Evolutionary conservation across 257 asterid species (phyloP).

Genomic region (Rehmannia glutinosa): DNA sequence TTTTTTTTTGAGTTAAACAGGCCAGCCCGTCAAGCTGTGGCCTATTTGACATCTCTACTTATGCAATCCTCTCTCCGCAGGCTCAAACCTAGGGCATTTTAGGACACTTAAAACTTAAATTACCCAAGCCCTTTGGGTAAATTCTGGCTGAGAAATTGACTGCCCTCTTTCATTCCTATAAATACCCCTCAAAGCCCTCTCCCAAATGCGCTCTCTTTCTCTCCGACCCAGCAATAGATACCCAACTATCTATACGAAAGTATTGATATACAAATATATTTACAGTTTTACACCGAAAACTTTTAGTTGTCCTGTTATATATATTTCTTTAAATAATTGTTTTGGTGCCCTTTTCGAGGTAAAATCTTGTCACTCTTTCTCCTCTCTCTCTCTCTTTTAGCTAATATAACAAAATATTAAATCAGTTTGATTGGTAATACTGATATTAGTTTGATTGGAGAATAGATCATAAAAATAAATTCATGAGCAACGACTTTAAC

Average conservation of each 20-base stretch:
- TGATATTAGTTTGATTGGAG: conserved; percentile 19
- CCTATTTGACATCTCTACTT: too few relatives aligned
- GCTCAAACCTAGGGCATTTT: conserved; percentile 7
- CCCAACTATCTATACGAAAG: conserved; percentile 7
- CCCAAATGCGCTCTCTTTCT: conserved; percentile 4
- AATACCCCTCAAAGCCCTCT: conserved; percentile 43
- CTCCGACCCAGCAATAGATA: conserved; percentile 20
- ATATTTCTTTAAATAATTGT: conserved; percentile 9
- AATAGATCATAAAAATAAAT: conserved; percentile 25
- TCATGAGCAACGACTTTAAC: conserved; percentile 18
- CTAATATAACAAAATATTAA: conserved; percentile 2
- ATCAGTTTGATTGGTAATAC: conserved; percentile 12
- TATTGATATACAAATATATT: conserved; percentile 20
- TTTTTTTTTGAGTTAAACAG: too few relatives aligned
- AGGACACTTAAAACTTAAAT: neutral
- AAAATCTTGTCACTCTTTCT: conserved; percentile 29
- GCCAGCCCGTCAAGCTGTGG: too few relatives aligned
- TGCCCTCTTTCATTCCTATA: conserved; percentile 52
- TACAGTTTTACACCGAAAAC: too few relatives aligned
- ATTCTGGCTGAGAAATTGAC: conserved; percentile 20
- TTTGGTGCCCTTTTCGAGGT: conserved; percentile 50
- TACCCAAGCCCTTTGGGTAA: conserved; percentile 29
- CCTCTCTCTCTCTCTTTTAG: conserved; percentile 9
- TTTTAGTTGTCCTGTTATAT: too few relatives aligned
- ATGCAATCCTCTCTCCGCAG: too few relatives aligned